Percentiles rank a stretch among this genome's conserved stretches.
These are phyloP conservation scores for Pseudocercospora fuligena DNA, from an alignment of 2,329 filamentous ascomycete genomes.

Conservation along the genomic window DNA sequence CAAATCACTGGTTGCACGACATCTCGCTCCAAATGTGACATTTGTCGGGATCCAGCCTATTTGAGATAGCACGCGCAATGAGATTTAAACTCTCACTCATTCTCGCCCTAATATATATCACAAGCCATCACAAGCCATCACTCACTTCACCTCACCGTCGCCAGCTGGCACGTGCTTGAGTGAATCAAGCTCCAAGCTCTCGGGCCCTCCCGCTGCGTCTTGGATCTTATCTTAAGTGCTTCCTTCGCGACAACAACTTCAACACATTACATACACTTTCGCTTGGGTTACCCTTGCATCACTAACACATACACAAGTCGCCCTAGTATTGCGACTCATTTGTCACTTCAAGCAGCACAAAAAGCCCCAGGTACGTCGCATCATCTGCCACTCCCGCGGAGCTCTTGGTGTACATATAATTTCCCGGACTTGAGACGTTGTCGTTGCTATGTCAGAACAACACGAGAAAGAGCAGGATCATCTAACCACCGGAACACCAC, in stretches of 20 bases:
- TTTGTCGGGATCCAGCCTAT: neutral
- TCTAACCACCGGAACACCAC: constrained; percentile 1
- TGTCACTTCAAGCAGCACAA: constrained; percentile 3
- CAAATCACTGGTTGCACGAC: neutral
- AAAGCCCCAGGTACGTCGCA: constrained; percentile 5
- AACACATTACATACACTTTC: constrained; percentile 2
- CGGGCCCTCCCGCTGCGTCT: neutral
- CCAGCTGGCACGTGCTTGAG: neutral
- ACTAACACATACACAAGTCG: constrained; percentile 6
- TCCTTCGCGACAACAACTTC: constrained; percentile 2
- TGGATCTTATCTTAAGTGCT: neutral
- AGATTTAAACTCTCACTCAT: neutral
- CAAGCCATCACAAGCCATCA: neutral
- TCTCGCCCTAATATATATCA: neutral
- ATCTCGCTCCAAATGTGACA: neutral
- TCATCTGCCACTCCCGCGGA: constrained; percentile 8
- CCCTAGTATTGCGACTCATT: neutral
- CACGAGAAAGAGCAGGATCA: constrained; percentile 9
- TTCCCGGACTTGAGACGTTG: constrained; percentile 2
- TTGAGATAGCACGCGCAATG: neutral
- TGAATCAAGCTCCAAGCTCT: neutral
- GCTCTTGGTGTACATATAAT: constrained; percentile 5
- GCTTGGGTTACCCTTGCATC: constrained; percentile 1
- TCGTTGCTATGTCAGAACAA: neutral
- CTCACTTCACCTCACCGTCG: neutral